Conservation (phyloP, 176 grass and related monocot species). For the Hordeum marinum region DNA sequence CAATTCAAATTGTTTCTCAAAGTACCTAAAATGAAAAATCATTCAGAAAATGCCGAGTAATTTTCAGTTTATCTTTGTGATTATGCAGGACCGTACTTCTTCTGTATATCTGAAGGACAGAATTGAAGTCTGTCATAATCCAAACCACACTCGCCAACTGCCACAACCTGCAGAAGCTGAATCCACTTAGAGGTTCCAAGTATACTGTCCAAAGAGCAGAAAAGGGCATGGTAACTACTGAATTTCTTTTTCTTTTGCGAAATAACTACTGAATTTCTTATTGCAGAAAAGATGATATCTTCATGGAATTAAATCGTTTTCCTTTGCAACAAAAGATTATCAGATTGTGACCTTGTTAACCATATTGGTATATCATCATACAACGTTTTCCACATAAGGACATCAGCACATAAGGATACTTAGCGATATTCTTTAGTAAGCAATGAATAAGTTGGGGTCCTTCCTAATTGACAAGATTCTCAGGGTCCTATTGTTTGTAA, state of each 20-base stretch:
- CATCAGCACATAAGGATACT: neutral
- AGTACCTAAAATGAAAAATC: constrained; percentile 59
- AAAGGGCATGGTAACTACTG: neutral
- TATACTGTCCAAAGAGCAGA: neutral
- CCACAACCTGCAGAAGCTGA: constrained; percentile 67
- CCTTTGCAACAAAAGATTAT: neutral
- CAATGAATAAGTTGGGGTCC: neutral
- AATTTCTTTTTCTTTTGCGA: neutral
- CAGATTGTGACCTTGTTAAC: neutral
- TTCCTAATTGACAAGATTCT: neutral
- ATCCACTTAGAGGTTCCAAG: neutral
- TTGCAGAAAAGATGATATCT: neutral
- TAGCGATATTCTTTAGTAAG: neutral
- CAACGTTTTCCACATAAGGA: neutral
- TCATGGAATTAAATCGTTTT: neutral
- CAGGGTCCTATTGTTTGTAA: neutral
- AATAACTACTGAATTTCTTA: neutral
- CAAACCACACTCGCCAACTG: constrained; percentile 92
- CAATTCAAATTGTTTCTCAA: constrained; percentile 91
- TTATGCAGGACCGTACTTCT: constrained; percentile 51
- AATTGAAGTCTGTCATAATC: constrained; percentile 98
- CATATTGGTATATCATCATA: neutral
- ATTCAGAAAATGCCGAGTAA: constrained; percentile 11
- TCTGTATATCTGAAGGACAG: constrained; percentile 76
- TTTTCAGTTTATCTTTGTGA: neutral